These are phyloP conservation scores for Sphagnum fallax DNA, from an alignment of 228 moss, liverwort and hornwort species.

Conservation along the genomic window DNA sequence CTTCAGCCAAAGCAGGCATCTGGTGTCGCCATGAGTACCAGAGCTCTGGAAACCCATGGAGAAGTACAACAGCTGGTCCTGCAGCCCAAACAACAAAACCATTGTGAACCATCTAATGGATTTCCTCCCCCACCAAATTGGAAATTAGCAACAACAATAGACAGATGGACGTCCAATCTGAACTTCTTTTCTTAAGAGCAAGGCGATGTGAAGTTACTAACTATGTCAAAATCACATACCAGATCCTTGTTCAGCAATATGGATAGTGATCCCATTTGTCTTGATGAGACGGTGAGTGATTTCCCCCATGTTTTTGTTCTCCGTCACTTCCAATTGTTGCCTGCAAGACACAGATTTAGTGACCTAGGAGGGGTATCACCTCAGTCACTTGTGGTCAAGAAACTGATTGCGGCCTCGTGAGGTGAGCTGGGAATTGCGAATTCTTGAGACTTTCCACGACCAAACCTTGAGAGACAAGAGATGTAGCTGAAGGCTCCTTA, in stretches of 20 bases:
- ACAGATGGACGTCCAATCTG: not conserved
- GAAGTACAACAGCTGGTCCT: conserved; percentile 47
- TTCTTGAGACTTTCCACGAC: no score
- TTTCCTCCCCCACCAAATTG: not conserved
- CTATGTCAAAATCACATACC: not conserved
- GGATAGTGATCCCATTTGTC: conserved; percentile 27
- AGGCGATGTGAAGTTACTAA: no score
- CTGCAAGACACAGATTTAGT: not conserved
- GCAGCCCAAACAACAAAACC: not conserved
- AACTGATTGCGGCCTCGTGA: no score
- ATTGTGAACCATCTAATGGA: not conserved
- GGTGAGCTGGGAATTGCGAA: no score
- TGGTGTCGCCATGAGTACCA: conserved; percentile 67
- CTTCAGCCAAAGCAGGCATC: conserved; percentile 42
- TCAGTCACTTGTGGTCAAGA: no score
- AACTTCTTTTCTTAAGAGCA: no score
- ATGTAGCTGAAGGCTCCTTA: no score
- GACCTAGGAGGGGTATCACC: no score
- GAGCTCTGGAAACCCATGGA: conserved; percentile 61
- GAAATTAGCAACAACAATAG: not conserved
- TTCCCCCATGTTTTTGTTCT: conserved; percentile 4
- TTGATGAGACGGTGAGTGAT: conserved; percentile 17
- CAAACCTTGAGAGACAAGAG: no score
- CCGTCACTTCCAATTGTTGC: not conserved
- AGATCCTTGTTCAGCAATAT: conserved; percentile 30